These are phyloP conservation scores for Ormosia semicastrata DNA, from an alignment of 306 rosid species.

Conservation along the genomic window DNA sequence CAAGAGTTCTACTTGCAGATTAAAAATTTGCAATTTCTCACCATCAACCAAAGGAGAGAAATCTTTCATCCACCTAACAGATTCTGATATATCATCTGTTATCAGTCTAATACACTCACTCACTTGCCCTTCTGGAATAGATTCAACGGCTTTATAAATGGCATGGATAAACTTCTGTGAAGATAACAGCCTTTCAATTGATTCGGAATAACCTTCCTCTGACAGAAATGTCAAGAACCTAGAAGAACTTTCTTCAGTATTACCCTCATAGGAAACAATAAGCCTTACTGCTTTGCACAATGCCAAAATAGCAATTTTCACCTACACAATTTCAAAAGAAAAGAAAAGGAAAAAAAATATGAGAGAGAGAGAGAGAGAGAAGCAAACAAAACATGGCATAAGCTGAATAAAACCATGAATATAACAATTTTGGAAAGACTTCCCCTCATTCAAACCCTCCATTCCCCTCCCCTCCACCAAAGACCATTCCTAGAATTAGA, in stretches of 20 bases:
- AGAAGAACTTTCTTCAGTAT: conserved; percentile 37
- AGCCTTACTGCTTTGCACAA: conserved; percentile 80
- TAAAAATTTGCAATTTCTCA: conserved; percentile 34
- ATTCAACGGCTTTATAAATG: conserved; percentile 54
- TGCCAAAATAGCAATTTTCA: conserved; percentile 60
- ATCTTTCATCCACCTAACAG: conserved; percentile 65
- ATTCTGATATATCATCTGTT: conserved; percentile 62
- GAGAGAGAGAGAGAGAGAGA: not conserved
- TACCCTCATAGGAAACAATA: conserved; percentile 29
- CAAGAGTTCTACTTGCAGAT: conserved; percentile 59
- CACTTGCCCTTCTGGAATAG: conserved; percentile 89
- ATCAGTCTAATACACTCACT: conserved; percentile 61
- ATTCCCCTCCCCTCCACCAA: conserved; percentile 9
- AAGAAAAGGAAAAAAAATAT: not conserved
- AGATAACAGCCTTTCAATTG: conserved; percentile 67
- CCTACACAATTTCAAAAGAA: conserved; percentile 59
- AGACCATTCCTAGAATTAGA: conserved; percentile 12
- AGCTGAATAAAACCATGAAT: conserved; percentile 12
- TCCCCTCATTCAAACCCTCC: not conserved
- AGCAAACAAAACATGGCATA: not conserved
- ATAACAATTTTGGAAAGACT: not conserved
- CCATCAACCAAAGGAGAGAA: conserved; percentile 34
- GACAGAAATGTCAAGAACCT: conserved; percentile 49
- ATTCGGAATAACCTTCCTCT: conserved; percentile 49
- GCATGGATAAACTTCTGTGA: conserved; percentile 57